Evolutionary conservation across 2,329 filamentous ascomycete genomes (phyloP), one percentile per base, ranked within the genome.

Genomic region (Colletotrichum liriopes): DNA sequence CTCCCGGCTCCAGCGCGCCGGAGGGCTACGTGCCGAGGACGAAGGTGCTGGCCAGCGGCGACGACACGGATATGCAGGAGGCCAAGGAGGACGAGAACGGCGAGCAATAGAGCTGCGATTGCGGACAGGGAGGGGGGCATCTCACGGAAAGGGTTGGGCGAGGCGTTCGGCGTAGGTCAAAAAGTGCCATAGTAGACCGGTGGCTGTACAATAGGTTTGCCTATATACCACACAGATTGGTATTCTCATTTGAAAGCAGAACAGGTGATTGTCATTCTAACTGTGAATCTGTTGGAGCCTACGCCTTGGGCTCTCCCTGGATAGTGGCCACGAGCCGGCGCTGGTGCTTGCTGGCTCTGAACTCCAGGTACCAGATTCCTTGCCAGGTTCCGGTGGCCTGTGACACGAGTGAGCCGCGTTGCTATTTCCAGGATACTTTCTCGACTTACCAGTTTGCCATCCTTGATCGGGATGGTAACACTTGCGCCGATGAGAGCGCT

Each of bases 311-410:
- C 85, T 98, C 93, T 54, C 96, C 96, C 82, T 98, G 95, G 74
- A 98, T 97, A 1, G 96, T 98, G 65, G 96, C 96, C 74, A 99
- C 92, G 16, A 98, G 89, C 80, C 91, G 93, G 78, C 96, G 89
- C 74, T 90, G 87, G 82, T 98, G 95, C 82, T 90, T 94, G 76
- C 86, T 86, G 12, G 87, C 89, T 68, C 96, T 88, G 81, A 98
- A 98, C 83, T 98, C 96, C 75, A 98, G 84, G 82, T 97, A 97
- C 93, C 94, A 98, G 72, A 98, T 96, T 0, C 96, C 91, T 78
- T 96, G 94, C 94, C 93, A 96, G 5, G 90, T 93, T 29, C 91
- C 91, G 16, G 89, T 89, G 29, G 87, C 87, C 87, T 89, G 64
- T 55, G 39, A n/a, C 26, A 12, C 47, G 18, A 23, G 35, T 43